Evolutionary conservation across 164 flowering plant species (phyloP), one percentile per base, ranked within the genome.

Genomic region (Cinnamomum micranthum): DNA sequence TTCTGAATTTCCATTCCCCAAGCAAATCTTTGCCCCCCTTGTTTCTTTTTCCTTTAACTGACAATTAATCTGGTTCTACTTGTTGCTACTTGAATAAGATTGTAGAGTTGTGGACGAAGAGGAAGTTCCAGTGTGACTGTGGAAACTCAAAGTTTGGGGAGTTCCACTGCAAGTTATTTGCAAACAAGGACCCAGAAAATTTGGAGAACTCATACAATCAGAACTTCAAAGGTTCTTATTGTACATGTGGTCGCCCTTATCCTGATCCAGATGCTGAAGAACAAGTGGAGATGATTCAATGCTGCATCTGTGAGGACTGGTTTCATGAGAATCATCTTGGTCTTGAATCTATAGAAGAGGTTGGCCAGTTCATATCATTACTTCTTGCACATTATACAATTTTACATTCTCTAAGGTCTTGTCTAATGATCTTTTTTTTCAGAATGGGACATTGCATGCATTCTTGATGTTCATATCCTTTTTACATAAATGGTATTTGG

Each of bases 261-360:
- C 99, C 99, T 71, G 99, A 96, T 84, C 98, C 95, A 55, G 87
- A 91, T 78, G 87, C 81, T 77, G 93, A 92, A 80, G 97, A 91
- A 60, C 97, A 94, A 80, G 94, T 83, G 71, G 99, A 96, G 86
- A 94, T 92, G 98, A 90, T 96, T 59, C 99, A 96, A 68, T 96
- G 99, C 76, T 90, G 97, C 78, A 77, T 94, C 66, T 96, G 98
- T 77, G 99, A 96, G 84, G 99, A 96, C 79, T 96, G 98, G 99
- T 90, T 94, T 82, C 99, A 96, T 85, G 97, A 90, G 81, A 93
- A 89, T 76, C 98, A 96, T 85, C 74, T 92, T 27, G 93, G 97
- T 78, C 89, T 96, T 67, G 87, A 79, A 41, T 80, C 95, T 60
- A 22, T 83, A 75, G 87, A 87, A 50, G 87, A 90, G 98, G 99